Evolutionary conservation across 139 green algal genomes (phyloP).

Genomic region (Dunaliella primolecta): DNA sequence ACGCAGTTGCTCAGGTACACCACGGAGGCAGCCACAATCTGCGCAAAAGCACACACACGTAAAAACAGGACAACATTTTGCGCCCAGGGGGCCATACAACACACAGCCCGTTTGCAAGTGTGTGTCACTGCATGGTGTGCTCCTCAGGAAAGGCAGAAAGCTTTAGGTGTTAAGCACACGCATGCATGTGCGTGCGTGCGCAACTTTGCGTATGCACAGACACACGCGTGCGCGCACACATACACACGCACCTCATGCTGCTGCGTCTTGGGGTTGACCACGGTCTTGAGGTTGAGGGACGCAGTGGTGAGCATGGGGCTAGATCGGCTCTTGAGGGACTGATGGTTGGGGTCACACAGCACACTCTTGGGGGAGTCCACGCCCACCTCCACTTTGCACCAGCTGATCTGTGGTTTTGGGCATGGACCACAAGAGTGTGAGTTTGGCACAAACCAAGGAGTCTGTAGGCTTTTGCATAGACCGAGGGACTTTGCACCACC

Average conservation of each 20-base stretch:
- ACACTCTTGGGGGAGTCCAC: constrained; percentile 65
- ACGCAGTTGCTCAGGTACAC: constrained; percentile 57
- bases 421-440: background rate
- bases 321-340: constrained; percentile 24
- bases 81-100: too few species aligned
- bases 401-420: constrained; percentile 65
- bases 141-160: background rate
- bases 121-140: background rate
- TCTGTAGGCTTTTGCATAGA: constrained; percentile 6
- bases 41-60: constrained; percentile 9
- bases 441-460: too few species aligned
- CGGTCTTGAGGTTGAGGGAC: constrained; percentile 85
- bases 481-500: constrained; percentile 85
- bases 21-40: constrained; percentile 79
- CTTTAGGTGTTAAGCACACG: background rate
- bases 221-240: background rate
- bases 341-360: constrained; percentile 11
- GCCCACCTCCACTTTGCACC: constrained; percentile 89
- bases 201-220: background rate
- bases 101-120: too few species aligned
- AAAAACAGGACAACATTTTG: too few species aligned
- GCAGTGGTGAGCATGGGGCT: constrained; percentile 82
- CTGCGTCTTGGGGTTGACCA: constrained; percentile 56
- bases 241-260: constrained; percentile 32
- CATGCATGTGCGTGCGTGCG: background rate